phyloP scores from a whole-genome alignment of 768 basidiomycete species.

The Boletus speciosus region DNA sequence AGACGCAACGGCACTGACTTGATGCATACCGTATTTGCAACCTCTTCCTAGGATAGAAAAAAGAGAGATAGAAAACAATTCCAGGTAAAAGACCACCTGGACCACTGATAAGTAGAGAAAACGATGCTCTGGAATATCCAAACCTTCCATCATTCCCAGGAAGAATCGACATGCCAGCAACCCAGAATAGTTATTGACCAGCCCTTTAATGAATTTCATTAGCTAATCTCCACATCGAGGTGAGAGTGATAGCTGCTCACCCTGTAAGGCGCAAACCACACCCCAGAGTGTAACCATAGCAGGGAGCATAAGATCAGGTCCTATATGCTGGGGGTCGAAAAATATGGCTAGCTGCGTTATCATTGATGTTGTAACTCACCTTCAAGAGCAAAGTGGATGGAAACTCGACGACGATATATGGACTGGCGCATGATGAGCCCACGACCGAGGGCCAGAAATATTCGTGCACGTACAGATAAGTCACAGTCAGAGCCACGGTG shows the following conservation, averaged over 20 bases:
- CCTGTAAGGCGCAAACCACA: slow-evolving; percentile 56
- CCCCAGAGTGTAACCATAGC: slow-evolving; percentile 66
- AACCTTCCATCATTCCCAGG: slow-evolving; percentile 58
- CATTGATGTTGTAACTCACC: slow-evolving; percentile 14
- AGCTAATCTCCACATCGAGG: not conserved
- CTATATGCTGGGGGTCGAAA: slow-evolving; percentile 29
- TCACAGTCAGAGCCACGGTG: slow-evolving; percentile 30
- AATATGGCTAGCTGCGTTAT: not conserved
- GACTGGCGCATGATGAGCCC: slow-evolving; percentile 20
- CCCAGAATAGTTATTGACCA: slow-evolving; percentile 49
- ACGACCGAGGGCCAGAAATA: not conserved
- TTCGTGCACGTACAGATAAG: slow-evolving; percentile 21
- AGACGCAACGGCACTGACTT: not conserved
- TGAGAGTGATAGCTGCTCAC: slow-evolving; percentile 22
- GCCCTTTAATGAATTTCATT: slow-evolving; percentile 28
- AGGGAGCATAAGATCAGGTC: slow-evolving; percentile 58
- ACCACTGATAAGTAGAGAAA: slow-evolving; percentile 1
- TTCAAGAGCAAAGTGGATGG: slow-evolving; percentile 61
- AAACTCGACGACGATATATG: slow-evolving; percentile 54
- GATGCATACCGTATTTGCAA: slow-evolving; percentile 22
- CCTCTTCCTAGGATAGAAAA: slow-evolving; percentile 37
- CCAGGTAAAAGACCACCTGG: slow-evolving; percentile 59
- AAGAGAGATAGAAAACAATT: slow-evolving; percentile 54
- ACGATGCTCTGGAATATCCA: not conserved
- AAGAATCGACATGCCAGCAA: slow-evolving; percentile 49